Evolutionary conservation across 345 rosid species (phyloP).

Genomic region (Zanthoxylum bungeanum): DNA sequence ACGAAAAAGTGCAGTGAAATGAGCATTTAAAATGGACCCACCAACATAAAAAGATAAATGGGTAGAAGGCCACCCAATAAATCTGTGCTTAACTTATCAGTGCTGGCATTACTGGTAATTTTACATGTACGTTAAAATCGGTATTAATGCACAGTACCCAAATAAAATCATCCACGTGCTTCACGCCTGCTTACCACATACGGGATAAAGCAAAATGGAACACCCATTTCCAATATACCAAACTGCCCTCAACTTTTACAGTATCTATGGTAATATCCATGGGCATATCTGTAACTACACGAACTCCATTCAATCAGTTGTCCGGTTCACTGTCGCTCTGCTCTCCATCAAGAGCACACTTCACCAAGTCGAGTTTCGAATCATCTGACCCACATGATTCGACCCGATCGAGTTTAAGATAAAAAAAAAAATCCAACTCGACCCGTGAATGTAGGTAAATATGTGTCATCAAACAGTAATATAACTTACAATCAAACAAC

Average conservation of each 20-base stretch:
- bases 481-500: too few relatives aligned
- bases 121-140: neutral
- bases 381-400: too few relatives aligned
- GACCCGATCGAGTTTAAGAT: too few relatives aligned
- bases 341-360: neutral
- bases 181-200: slow-evolving; percentile 26
- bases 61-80: neutral
- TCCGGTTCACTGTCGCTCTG: neutral
- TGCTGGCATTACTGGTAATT: neutral
- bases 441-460: too few relatives aligned
- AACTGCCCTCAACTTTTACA: neutral
- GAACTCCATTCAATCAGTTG: neutral
- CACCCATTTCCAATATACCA: neutral
- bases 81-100: neutral
- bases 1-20: neutral
- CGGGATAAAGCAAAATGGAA: slow-evolving; percentile 24
- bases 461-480: too few relatives aligned
- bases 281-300: neutral
- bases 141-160: neutral
- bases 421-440: too few relatives aligned
- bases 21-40: neutral
- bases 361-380: too few relatives aligned
- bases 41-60: neutral
- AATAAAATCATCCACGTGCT: slow-evolving; percentile 30
- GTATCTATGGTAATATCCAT: neutral